Conservation (phyloP, 441 rosid genomes). For the Croton setiger region DNA sequence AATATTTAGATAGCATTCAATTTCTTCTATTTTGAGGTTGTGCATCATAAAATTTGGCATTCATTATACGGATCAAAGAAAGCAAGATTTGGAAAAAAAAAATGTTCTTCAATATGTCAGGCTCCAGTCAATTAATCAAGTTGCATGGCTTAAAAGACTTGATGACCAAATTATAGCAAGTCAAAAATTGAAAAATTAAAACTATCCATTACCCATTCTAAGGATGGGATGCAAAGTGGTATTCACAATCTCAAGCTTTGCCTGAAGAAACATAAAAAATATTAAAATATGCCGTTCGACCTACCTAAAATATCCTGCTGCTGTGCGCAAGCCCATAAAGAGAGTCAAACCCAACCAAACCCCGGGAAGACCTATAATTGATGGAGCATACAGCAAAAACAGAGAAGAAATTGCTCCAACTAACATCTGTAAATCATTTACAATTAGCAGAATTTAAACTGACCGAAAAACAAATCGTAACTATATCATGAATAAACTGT, state of each 20-base stretch:
- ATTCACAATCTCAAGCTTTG: background rate
- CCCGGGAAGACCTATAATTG: constrained; percentile 61
- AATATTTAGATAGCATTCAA: background rate
- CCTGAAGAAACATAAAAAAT: background rate
- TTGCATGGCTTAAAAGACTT: background rate
- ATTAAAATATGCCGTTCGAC: background rate
- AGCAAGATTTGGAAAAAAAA: background rate
- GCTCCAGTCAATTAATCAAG: background rate
- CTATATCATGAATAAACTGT: too few species aligned
- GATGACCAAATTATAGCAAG: too few species aligned
- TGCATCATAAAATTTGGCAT: too few species aligned
- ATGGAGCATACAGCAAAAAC: constrained; percentile 60
- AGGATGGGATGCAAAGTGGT: background rate
- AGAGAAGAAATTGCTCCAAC: constrained; percentile 73
- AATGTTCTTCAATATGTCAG: background rate
- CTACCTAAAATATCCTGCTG: constrained; percentile 79
- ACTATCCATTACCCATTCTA: background rate
- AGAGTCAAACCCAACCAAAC: constrained; percentile 89
- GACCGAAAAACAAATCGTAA: background rate
- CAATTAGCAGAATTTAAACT: constrained; percentile 11
- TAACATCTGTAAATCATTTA: constrained; percentile 51
- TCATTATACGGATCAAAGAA: too few species aligned
- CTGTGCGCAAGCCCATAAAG: constrained; percentile 75
- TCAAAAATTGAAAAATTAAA: too few species aligned
- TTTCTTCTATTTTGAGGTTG: background rate